Conservation (phyloP, 2,329 filamentous ascomycete genomes). For the Alternaria dauci region DNA sequence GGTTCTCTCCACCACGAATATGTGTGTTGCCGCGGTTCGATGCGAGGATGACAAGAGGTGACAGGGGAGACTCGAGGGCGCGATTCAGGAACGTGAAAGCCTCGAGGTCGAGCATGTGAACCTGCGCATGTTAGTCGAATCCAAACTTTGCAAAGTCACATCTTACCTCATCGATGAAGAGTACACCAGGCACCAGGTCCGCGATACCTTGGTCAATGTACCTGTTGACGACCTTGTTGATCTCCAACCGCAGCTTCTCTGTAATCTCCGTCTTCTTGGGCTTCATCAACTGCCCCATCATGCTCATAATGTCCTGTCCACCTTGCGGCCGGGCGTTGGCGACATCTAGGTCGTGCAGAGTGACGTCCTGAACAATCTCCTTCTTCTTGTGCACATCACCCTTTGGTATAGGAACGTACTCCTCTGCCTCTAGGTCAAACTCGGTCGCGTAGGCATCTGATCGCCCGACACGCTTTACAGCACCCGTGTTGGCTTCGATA, state of each 20-base stretch:
- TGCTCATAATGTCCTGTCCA: constrained; percentile 99
- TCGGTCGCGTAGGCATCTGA: constrained; percentile 98
- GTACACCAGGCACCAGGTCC: constrained; percentile 94
- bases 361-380: constrained; percentile 98
- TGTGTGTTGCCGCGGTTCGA: constrained; percentile 95
- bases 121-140: constrained; percentile 61
- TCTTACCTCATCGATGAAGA: constrained; percentile 96
- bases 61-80: constrained; percentile 93
- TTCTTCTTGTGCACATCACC: constrained; percentile 99
- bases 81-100: constrained; percentile 99
- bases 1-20: constrained; percentile 81
- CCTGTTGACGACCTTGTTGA: constrained; percentile 99
- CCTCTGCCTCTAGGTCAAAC: constrained; percentile 97
- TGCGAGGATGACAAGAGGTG: constrained; percentile 95
- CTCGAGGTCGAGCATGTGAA: constrained; percentile 99
- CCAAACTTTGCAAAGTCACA: not conserved
- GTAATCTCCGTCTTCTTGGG: constrained; percentile 99
- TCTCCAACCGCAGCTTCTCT: constrained; percentile 92
- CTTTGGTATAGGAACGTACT: constrained; percentile 98
- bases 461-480: constrained; percentile 94
- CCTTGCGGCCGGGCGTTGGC: constrained; percentile 95
- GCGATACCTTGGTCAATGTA: constrained; percentile 99
- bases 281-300: constrained; percentile 99
- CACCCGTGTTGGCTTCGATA: constrained; percentile 98
- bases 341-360: constrained; percentile 93